These are phyloP conservation scores for Neopestalotiopsis sp. DNA, from an alignment of 2,329 filamentous ascomycete species.

Conservation along the genomic window DNA sequence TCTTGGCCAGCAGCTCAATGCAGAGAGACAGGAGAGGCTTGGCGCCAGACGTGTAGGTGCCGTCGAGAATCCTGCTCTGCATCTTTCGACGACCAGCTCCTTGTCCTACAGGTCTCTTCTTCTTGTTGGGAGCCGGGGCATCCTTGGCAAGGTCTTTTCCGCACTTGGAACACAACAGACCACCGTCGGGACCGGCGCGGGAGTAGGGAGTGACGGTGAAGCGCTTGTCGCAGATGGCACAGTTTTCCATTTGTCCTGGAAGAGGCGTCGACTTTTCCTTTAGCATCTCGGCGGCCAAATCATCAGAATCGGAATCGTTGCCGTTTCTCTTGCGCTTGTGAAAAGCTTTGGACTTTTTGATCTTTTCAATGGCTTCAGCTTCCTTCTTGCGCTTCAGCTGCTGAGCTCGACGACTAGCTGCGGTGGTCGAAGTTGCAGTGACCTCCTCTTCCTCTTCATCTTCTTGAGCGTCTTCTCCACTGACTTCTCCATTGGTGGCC, in stretches of 20 bases:
- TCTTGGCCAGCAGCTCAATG: constrained; percentile 66
- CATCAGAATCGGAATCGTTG: constrained; percentile 50
- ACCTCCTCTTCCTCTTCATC: constrained; percentile 25
- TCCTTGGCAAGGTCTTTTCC: constrained; percentile 76
- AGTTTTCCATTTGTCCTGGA: constrained; percentile 90
- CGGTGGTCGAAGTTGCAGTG: constrained; percentile 20
- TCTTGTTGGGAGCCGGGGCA: constrained; percentile 63
- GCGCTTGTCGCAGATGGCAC: constrained; percentile 81
- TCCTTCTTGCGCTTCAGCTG: constrained; percentile 54
- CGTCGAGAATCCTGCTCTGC: constrained; percentile 86
- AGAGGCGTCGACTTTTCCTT: constrained; percentile 56
- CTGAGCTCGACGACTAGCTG: constrained; percentile 5
- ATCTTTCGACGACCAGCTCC: constrained; percentile 73
- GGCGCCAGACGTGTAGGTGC: constrained; percentile 66
- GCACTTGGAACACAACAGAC: constrained; percentile 83
- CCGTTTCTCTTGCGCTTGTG: constrained; percentile 55
- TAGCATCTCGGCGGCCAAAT: constrained; percentile 55
- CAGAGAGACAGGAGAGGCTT: constrained; percentile 72
- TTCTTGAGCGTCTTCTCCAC: constrained; percentile 12
- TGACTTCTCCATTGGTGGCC: constrained; percentile 6
- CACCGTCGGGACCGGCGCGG: constrained; percentile 80
- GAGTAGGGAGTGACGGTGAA: constrained; percentile 95
- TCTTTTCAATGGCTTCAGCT: constrained; percentile 63
- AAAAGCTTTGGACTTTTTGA: constrained; percentile 65
- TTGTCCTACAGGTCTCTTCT: constrained; percentile 53